Base-by-base conservation (phyloP, 1,139 yeast genomes). In the Tardiomyces blankii region DNA sequence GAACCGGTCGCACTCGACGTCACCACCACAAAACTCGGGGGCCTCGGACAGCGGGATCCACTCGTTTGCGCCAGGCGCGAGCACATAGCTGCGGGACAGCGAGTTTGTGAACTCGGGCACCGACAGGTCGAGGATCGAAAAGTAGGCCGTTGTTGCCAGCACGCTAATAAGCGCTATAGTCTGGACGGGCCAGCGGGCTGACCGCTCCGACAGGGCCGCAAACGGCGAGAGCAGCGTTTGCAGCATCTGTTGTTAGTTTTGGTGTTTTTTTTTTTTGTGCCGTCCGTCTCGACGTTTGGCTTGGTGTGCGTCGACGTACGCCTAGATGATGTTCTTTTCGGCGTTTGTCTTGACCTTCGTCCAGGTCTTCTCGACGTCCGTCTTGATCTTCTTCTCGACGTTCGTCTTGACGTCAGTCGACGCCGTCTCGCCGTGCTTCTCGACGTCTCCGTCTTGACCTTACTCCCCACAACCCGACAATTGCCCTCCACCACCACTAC, bases 181-280 rank as follows among this genome's bases (percentile, higher is more conserved):
- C 64, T 91, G 98, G 55, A 91, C 87, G 32, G 99, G 99, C 58
- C 82, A 77, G 53, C 77, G 78, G 18, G 96, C 94, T 43, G 91
- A 79, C 40, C 74, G 64, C 53, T 73, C 75, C 35, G 95, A 84
- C 49, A 82, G 46, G 43, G 55, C 55, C 38, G 53, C 57, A 28
- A 54, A 49, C 8, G 46, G 44, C 32, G 43, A 38, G 46, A 46
- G 41, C 30, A 47, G 40, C 27, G 44, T 48, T 14, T 47, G 40
- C 18, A 44, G 40, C 40, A 18, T 19, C n/a, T 38, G 27, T 6
- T 14, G 13, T 28, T 11, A 13, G n/a, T 28, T 28, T 28, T 25
- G 28, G 11, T 7, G 28, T 7, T 11, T 7, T 7, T 11, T 11
- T 7, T 7, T 25, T 11, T 7, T 7, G 7, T 11, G 9, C 11